These are phyloP conservation scores for Aspergillus niger DNA, from an alignment of 2,329 filamentous ascomycete genomes.

Conservation along the genomic window DNA sequence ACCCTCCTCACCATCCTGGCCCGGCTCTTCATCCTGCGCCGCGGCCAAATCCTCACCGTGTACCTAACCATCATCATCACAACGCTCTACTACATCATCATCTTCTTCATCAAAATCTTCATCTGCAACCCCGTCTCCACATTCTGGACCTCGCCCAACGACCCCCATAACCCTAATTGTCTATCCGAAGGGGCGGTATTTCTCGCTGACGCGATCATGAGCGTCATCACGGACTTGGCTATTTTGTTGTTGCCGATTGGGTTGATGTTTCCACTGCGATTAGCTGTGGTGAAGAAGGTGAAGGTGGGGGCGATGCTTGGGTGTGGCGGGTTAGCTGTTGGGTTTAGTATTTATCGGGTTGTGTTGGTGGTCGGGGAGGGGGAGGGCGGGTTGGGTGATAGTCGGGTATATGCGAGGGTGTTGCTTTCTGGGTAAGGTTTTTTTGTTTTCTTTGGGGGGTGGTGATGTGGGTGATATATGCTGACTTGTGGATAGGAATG, in stretches of 20 bases:
- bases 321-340: conserved; percentile 19
- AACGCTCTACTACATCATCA: conserved; percentile 18
- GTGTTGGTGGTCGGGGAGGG: neutral
- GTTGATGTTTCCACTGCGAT: conserved; percentile 17
- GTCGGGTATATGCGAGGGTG: neutral
- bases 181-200: conserved; percentile 15
- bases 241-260: conserved; percentile 19
- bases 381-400: neutral
- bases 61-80: conserved; percentile 15
- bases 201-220: conserved; percentile 21
- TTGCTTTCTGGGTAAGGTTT: conserved; percentile 7
- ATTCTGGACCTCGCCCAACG: conserved; percentile 14
- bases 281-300: conserved; percentile 16
- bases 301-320: conserved; percentile 18
- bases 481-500: neutral
- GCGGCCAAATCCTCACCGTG: conserved; percentile 13
- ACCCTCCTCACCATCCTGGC: conserved; percentile 18
- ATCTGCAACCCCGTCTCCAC: conserved; percentile 19
- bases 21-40: conserved; percentile 16
- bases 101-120: conserved; percentile 23
- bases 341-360: conserved; percentile 21
- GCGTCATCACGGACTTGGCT: conserved; percentile 19
- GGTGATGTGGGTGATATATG: neutral
- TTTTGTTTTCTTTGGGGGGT: too few relatives aligned
- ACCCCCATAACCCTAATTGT: conserved; percentile 6